These are phyloP conservation scores for Metschnikowia rubicola DNA, from an alignment of 805 yeast species.

Conservation along the genomic window DNA sequence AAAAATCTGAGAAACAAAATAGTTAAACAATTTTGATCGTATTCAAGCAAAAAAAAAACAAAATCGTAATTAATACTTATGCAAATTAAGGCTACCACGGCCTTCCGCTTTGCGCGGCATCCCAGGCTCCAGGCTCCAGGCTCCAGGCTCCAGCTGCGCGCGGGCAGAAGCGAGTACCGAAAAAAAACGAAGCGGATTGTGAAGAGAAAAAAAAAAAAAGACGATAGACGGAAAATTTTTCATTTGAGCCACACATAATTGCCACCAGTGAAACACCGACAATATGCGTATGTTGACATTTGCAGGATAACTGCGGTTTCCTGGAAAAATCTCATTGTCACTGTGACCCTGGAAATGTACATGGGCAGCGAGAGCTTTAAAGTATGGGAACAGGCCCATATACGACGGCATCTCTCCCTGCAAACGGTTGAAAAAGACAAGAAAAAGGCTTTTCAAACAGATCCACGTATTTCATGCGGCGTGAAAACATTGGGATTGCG, in stretches of 20 bases:
- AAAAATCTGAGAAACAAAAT: too few relatives aligned
- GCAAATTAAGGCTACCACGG: background rate
- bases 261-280: conserved; percentile 6
- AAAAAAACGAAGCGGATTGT: background rate
- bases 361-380: too few relatives aligned
- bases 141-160: background rate
- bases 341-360: too few relatives aligned
- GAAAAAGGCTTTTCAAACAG: too few relatives aligned
- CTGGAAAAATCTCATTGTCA: too few relatives aligned
- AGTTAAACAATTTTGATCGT: too few relatives aligned
- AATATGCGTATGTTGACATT: conserved; percentile 8
- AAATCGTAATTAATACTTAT: background rate
- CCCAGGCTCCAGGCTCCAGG: background rate
- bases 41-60: too few relatives aligned
- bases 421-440: too few relatives aligned
- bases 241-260: conserved; percentile 2
- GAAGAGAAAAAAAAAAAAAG: background rate
- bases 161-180: conserved; percentile 1
- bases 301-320: too few relatives aligned
- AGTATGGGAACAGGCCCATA: too few relatives aligned
- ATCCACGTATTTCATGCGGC: too few relatives aligned
- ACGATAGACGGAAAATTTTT: conserved; percentile 5
- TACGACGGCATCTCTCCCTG: too few relatives aligned
- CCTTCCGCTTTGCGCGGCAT: background rate
- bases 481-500: background rate